A percentile compares a stretch with the other conserved stretches of the same genome.
Evolutionary conservation across 495 filamentous ascomycete genomes (phyloP).

Genomic region (Hypoxylon intermedium): DNA sequence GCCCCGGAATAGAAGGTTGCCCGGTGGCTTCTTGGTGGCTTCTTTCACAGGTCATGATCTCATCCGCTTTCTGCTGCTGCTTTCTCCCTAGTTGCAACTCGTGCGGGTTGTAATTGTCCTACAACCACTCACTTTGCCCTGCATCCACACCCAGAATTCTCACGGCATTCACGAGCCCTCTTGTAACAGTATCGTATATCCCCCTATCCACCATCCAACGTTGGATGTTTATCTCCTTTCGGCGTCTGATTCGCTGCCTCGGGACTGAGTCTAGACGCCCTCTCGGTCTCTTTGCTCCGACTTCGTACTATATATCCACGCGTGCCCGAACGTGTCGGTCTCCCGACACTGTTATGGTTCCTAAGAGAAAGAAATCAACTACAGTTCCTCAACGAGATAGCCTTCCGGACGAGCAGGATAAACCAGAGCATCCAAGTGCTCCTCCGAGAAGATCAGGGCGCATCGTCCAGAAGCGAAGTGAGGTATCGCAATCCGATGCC

Average conservation of each 20-base stretch:
- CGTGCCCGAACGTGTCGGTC: not conserved
- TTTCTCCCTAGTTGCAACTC: constrained; percentile 11
- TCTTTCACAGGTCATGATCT: constrained; percentile 28
- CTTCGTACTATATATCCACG: constrained; percentile 16
- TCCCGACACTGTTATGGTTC: constrained; percentile 8
- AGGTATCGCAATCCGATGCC: not conserved
- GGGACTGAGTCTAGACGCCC: constrained; percentile 4
- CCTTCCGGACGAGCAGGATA: not conserved
- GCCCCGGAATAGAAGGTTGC: not conserved
- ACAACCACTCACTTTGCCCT: not conserved
- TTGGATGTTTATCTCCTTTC: constrained; percentile 28
- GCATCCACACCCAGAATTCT: not conserved
- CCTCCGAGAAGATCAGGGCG: constrained; percentile 34
- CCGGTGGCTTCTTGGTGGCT: not conserved
- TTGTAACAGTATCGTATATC: not conserved
- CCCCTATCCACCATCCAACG: not conserved
- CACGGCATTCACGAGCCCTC: constrained; percentile 2
- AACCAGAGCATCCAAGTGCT: not conserved
- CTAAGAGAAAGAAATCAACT: constrained; percentile 32
- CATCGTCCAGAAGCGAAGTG: constrained; percentile 14
- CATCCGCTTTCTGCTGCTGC: constrained; percentile 9
- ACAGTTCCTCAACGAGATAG: constrained; percentile 1
- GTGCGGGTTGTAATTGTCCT: not conserved
- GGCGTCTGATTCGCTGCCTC: constrained; percentile 25
- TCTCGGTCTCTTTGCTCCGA: constrained; percentile 7